Evolutionary conservation across 73 alveolate species (phyloP), one percentile per base, ranked within the genome.

Genomic region (Breviolum minutum): DNA sequence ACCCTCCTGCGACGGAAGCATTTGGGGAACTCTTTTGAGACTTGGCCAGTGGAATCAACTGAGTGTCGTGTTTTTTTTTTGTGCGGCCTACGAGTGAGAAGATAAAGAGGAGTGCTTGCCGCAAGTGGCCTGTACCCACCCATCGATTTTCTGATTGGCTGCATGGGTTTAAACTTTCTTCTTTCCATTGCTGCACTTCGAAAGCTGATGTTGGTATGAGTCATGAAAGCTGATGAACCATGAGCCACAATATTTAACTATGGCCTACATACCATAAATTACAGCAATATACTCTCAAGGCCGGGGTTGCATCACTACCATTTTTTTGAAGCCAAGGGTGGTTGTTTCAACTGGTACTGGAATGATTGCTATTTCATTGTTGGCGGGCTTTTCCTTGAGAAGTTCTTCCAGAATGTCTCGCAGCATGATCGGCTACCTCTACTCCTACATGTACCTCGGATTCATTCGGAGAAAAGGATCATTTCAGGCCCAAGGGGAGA

Each of bases 381-480:
- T 92, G 63, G 98, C 98, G n/a, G 64, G 98, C 98, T 92, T 92
- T 27, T 32, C 89, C 60, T 68, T 92, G 69, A 12, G 98, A 76
- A 73, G 68, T 40, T 54, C 80, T 48, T 92, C 98, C 24, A 64
- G 98, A 60, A 80, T 73, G 66, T 40, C 91, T 29, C 89, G 98
- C 30, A 92, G 98, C 73, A 92, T 92, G 98, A 92, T 92, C 81
- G 98, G 98, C 13, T 83, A 83, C 92, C 73, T 83, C 61, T 83
- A 83, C 62, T 83, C 92, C 73, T 83, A 83, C 61, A 83, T 83
- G 92, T 83, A 20, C 64, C 71, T 61, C 2, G 73, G 92, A 71
- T 7, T 17, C 32, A 29, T 71, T 6, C 22, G 62, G 7, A 14
- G 85, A 20, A 13, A 74, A 10, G 10, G 73, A 16, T 66, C 4